Conservation (phyloP, 1,284 basidiomycete species). For the Blastosporella zonata region DNA sequence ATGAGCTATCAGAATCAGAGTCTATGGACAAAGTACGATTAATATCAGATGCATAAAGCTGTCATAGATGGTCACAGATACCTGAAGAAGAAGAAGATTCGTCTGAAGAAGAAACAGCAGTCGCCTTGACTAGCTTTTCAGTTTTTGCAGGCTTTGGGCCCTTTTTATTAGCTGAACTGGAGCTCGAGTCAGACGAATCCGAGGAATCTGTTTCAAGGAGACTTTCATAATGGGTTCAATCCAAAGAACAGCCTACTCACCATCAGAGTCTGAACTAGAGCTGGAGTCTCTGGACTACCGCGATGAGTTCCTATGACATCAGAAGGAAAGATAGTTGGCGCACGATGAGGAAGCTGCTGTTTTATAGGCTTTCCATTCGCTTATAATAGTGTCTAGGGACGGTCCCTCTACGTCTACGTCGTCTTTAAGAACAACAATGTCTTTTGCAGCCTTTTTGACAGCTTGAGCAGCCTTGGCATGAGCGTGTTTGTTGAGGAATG, state of each 20-base stretch:
- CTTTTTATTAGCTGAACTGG: slow-evolving; percentile 11
- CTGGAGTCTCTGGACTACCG: slow-evolving; percentile 17
- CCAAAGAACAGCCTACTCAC: slow-evolving; percentile 25
- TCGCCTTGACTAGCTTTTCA: neutral
- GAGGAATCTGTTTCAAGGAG: slow-evolving; percentile 17
- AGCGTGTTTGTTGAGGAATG: slow-evolving; percentile 62
- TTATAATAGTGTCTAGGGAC: slow-evolving; percentile 59
- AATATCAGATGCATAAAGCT: neutral
- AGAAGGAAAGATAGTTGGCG: slow-evolving; percentile 3
- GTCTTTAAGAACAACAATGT: slow-evolving; percentile 55
- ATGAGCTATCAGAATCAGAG: slow-evolving; percentile 17
- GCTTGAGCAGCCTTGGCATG: slow-evolving; percentile 66
- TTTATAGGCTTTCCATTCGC: slow-evolving; percentile 52
- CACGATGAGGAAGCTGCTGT: slow-evolving; percentile 21
- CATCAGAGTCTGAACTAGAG: slow-evolving; percentile 28
- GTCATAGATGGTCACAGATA: neutral
- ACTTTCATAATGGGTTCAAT: neutral
- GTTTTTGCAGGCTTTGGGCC: slow-evolving; percentile 13
- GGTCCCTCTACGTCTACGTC: slow-evolving; percentile 44
- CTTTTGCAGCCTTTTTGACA: slow-evolving; percentile 62
- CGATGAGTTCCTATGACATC: slow-evolving; percentile 3
- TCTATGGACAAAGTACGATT: slow-evolving; percentile 1
- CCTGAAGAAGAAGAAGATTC: slow-evolving; percentile 13
- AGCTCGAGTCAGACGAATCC: slow-evolving; percentile 8
- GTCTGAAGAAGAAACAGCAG: neutral